Conservation (phyloP, 768 basidiomycete genomes). For the Lactarius sp. region DNA sequence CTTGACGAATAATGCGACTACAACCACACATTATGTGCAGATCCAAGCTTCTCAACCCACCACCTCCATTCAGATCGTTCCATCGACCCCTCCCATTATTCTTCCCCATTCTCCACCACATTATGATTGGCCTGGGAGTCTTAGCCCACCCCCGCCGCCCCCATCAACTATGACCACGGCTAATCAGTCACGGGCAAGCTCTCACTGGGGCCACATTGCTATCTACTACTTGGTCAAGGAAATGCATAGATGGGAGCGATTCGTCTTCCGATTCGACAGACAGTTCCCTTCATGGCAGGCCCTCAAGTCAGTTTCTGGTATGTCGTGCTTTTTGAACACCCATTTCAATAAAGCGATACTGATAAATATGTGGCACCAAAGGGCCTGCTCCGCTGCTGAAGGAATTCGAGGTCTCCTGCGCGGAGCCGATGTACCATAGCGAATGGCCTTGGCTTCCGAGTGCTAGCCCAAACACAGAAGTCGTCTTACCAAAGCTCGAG, state of each 20-base stretch:
- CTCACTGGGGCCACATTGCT: conserved; percentile 77
- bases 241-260: conserved; percentile 79
- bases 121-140: conserved; percentile 21
- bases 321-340: conserved; percentile 26
- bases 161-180: conserved; percentile 28
- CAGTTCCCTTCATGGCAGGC: conserved; percentile 70
- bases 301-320: conserved; percentile 67
- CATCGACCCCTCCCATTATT: conserved; percentile 21
- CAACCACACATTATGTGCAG: conserved; percentile 28
- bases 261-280: conserved; percentile 75
- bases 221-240: conserved; percentile 75
- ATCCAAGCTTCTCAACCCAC: conserved; percentile 23
- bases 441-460: conserved; percentile 79
- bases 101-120: conserved; percentile 25
- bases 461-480: conserved; percentile 33
- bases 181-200: conserved; percentile 39
- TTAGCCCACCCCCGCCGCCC: conserved; percentile 23
- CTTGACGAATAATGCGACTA: conserved; percentile 25
- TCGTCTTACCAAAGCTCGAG: conserved; percentile 44
- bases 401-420: conserved; percentile 75
- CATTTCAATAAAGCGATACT: not conserved
- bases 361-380: conserved; percentile 29
- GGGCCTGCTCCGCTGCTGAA: conserved; percentile 67
- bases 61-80: conserved; percentile 27
- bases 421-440: conserved; percentile 48